phyloP scores from a whole-genome alignment of 106 monocot genomes.

The Amphibolis antarctica region DNA sequence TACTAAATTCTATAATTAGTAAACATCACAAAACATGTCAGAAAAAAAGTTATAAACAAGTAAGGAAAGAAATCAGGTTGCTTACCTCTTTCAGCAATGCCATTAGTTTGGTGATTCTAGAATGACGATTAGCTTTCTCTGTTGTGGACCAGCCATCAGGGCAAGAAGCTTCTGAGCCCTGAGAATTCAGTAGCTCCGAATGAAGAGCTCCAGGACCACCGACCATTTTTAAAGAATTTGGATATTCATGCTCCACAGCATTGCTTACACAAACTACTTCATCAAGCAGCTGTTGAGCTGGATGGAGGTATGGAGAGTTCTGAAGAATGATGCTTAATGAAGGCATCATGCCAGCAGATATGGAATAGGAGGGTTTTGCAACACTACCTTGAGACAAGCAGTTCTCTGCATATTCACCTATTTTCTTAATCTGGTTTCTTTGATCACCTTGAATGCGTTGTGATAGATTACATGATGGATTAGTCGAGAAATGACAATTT shows the following conservation, averaged over 20 bases:
- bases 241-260: slow-evolving; percentile 8
- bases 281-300: slow-evolving; percentile 36
- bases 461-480: neutral
- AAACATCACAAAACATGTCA: too few species aligned
- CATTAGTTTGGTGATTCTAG: slow-evolving; percentile 27
- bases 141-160: neutral
- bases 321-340: slow-evolving; percentile 7
- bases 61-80: neutral
- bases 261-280: slow-evolving; percentile 49
- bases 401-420: neutral
- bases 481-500: slow-evolving; percentile 7
- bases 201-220: slow-evolving; percentile 5
- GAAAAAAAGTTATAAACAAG: too few species aligned
- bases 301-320: slow-evolving; percentile 36
- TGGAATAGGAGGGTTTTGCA: neutral
- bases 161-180: neutral
- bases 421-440: neutral
- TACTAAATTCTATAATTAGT: too few species aligned
- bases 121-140: slow-evolving; percentile 15
- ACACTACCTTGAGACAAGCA: neutral
- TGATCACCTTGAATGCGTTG: neutral
- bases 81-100: slow-evolving; percentile 45
- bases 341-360: neutral
- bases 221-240: slow-evolving; percentile 3
- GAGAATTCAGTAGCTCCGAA: slow-evolving; percentile 1